These are phyloP conservation scores for Otatea glauca DNA, from an alignment of 176 grass and related monocot species.

Conservation along the genomic window DNA sequence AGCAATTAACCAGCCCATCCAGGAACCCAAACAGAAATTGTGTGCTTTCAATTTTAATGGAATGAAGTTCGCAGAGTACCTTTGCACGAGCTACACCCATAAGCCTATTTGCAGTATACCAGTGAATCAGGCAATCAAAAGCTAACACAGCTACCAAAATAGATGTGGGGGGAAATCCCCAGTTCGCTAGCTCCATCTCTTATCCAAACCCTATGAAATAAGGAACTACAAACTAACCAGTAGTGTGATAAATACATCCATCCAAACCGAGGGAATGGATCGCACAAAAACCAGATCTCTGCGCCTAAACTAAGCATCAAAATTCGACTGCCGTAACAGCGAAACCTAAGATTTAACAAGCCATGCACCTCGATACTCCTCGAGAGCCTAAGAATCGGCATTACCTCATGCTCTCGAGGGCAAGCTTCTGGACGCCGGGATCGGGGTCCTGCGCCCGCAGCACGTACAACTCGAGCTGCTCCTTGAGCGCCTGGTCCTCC, in stretches of 20 bases:
- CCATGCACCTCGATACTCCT: not conserved
- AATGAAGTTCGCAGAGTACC: not conserved
- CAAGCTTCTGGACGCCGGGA: constrained; percentile 69
- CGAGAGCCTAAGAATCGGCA: not conserved
- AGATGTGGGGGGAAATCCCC: not conserved
- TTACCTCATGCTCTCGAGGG: constrained; percentile 85
- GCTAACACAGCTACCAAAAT: not conserved
- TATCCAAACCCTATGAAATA: not conserved
- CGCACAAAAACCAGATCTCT: no score
- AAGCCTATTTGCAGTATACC: not conserved
- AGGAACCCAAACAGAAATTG: not conserved
- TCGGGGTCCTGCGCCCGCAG: constrained; percentile 63
- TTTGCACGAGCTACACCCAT: not conserved
- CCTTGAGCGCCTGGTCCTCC: constrained; percentile 75
- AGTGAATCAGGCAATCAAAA: not conserved
- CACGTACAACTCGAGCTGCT: constrained; percentile 73
- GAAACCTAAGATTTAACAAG: not conserved
- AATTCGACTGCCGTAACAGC: not conserved
- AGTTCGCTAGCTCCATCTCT: not conserved
- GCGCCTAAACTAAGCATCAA: no score
- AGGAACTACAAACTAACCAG: not conserved
- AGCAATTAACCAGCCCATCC: not conserved
- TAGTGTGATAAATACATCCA: no score
- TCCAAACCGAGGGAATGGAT: no score
- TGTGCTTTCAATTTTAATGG: not conserved